Percentiles rank a stretch among this genome's conserved stretches.
Evolutionary conservation across 1,139 yeast species (phyloP).

Genomic region (Blastobotrys persicus): DNA sequence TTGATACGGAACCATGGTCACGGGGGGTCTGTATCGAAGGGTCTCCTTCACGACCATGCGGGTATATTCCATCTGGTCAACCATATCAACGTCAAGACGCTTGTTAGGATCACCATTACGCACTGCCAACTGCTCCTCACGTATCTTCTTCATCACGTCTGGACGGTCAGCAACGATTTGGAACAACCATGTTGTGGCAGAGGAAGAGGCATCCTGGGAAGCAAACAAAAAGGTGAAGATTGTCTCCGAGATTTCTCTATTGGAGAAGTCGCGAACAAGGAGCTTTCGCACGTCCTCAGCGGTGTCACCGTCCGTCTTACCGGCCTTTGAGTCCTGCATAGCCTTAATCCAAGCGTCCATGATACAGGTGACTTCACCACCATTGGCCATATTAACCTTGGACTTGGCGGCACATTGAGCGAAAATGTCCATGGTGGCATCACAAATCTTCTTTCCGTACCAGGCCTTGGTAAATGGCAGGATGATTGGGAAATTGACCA

Average conservation of each 20-base stretch:
- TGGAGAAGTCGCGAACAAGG: slow-evolving; percentile 76
- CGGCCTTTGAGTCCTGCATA: slow-evolving; percentile 73
- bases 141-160: slow-evolving; percentile 75
- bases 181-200: slow-evolving; percentile 98
- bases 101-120: slow-evolving; percentile 70
- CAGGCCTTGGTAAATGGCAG: slow-evolving; percentile 95
- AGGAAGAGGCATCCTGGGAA: slow-evolving; percentile 95
- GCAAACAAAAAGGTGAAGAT: slow-evolving; percentile 95
- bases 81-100: slow-evolving; percentile 64
- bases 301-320: slow-evolving; percentile 41
- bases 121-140: slow-evolving; percentile 86
- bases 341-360: slow-evolving; percentile 92
- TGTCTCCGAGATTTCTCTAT: slow-evolving; percentile 92
- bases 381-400: slow-evolving; percentile 71
- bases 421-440: slow-evolving; percentile 87
- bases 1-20: slow-evolving; percentile 94
- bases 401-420: slow-evolving; percentile 85
- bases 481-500: slow-evolving; percentile 95
- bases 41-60: slow-evolving; percentile 87
- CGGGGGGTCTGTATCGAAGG: slow-evolving; percentile 95
- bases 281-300: slow-evolving; percentile 51
- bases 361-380: slow-evolving; percentile 79
- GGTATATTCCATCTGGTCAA: slow-evolving; percentile 85
- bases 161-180: slow-evolving; percentile 95
- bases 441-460: slow-evolving; percentile 94